Evolutionary conservation across 2,329 filamentous ascomycete species (phyloP).

Genomic region (Colletotrichum euphorbiae): DNA sequence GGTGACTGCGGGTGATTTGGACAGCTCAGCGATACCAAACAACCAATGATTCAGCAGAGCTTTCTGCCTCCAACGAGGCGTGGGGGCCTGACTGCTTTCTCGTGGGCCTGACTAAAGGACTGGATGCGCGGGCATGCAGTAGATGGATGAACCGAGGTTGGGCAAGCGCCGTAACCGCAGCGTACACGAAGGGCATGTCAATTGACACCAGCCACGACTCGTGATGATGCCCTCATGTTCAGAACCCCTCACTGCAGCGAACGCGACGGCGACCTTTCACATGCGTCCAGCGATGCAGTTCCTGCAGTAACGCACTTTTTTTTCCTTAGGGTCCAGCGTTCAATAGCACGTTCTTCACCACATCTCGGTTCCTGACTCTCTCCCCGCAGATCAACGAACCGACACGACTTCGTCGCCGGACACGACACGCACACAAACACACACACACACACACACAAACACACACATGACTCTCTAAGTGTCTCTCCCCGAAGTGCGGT

Average conservation of each 20-base stretch:
- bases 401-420: conserved; percentile 4
- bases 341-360: conserved; percentile 26
- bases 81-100: conserved; percentile 18
- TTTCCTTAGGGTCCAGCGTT: conserved; percentile 1
- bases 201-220: conserved; percentile 8
- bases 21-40: neutral
- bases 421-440: conserved; percentile 9
- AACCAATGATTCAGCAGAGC: conserved; percentile 8
- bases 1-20: neutral
- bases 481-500: conserved; percentile 11
- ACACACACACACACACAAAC: too few relatives aligned
- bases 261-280: conserved; percentile 21
- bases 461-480: conserved; percentile 29
- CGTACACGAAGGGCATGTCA: neutral
- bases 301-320: conserved; percentile 29
- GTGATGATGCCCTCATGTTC: conserved; percentile 36
- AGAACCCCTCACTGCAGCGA: neutral
- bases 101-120: neutral
- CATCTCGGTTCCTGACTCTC: conserved; percentile 35
- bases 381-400: neutral
- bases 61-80: conserved; percentile 4
- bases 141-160: conserved; percentile 22
- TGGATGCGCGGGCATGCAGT: neutral
- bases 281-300: conserved; percentile 25
- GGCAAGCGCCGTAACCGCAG: neutral